phyloP scores from a whole-genome alignment of 2,329 filamentous ascomycete species.

The Apiospora malaysiana region DNA sequence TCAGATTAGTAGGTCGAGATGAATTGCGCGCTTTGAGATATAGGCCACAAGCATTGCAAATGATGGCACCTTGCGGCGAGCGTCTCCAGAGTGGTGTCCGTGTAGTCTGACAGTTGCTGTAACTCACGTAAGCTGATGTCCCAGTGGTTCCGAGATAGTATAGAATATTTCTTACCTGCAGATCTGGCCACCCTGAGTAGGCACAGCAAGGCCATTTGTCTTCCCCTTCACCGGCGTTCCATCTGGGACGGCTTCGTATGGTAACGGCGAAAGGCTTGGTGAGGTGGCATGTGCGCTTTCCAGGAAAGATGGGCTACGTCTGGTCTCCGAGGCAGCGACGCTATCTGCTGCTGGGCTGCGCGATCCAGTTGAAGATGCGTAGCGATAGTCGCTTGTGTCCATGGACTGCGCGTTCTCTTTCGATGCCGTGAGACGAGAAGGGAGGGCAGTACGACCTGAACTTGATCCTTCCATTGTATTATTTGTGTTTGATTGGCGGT shows the following conservation, averaged over 20 bases:
- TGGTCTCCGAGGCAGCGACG: slow-evolving; percentile 16
- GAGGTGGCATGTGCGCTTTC: slow-evolving; percentile 24
- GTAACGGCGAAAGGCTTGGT: slow-evolving; percentile 24
- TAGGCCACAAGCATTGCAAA: slow-evolving; percentile 96
- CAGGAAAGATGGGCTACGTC: slow-evolving; percentile 21
- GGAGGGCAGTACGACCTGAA: slow-evolving; percentile 25
- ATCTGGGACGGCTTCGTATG: slow-evolving; percentile 22
- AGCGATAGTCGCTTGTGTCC: slow-evolving; percentile 21
- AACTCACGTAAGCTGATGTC: slow-evolving; percentile 32
- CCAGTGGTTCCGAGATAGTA: background rate
- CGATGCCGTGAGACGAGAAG: slow-evolving; percentile 21
- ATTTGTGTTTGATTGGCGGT: slow-evolving; percentile 18
- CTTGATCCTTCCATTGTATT: slow-evolving; percentile 15
- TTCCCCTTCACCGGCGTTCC: slow-evolving; percentile 17
- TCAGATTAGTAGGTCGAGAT: slow-evolving; percentile 86
- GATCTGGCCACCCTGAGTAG: slow-evolving; percentile 38
- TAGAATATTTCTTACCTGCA: slow-evolving; percentile 38
- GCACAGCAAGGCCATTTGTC: slow-evolving; percentile 25
- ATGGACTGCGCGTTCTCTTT: slow-evolving; percentile 19
- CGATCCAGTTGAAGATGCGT: slow-evolving; percentile 26
- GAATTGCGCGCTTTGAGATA: slow-evolving; percentile 95
- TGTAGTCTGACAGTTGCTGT: slow-evolving; percentile 92
- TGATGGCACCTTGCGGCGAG: slow-evolving; percentile 90
- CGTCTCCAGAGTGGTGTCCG: slow-evolving; percentile 93
- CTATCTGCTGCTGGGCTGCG: slow-evolving; percentile 26